A percentile compares a stretch with the other conserved stretches of the same genome.
Evolutionary conservation across 2,329 filamentous ascomycete species (phyloP).

Genomic region (Arthrobotrys megalospora): DNA sequence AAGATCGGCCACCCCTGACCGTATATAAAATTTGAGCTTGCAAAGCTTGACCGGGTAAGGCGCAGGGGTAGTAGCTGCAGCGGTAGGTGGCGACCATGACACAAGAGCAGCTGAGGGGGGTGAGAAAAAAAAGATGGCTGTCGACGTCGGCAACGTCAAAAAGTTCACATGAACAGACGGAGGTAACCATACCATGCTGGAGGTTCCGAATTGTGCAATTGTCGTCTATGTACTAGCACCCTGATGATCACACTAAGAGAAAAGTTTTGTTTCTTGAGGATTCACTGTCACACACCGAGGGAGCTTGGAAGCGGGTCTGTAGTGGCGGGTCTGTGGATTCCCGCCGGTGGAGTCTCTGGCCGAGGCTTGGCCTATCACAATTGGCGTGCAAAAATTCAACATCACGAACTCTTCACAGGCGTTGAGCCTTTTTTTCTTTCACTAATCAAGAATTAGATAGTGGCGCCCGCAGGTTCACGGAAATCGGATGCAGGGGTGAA

Average conservation of each 20-base stretch:
- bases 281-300: constrained; percentile 19
- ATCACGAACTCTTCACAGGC: constrained; percentile 24
- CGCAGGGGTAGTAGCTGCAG: constrained; percentile 27
- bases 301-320: constrained; percentile 10
- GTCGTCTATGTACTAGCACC: constrained; percentile 12
- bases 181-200: constrained; percentile 16
- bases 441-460: constrained; percentile 29
- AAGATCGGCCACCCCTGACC: constrained; percentile 53
- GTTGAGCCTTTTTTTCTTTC: background rate
- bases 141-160: constrained; percentile 2
- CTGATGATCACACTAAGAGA: constrained; percentile 33
- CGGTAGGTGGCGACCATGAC: constrained; percentile 28
- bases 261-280: constrained; percentile 5
- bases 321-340: constrained; percentile 20
- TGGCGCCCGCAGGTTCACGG: constrained; percentile 33
- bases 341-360: constrained; percentile 31
- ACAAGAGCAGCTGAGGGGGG: constrained; percentile 9
- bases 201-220: constrained; percentile 14
- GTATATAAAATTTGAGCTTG: constrained; percentile 55
- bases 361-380: constrained; percentile 35
- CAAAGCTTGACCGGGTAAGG: constrained; percentile 43
- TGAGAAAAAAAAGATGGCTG: constrained; percentile 33
- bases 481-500: constrained; percentile 48
- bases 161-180: constrained; percentile 36
- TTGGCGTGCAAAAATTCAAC: constrained; percentile 22